Evolutionary conservation across 2,329 filamentous ascomycete genomes (phyloP).

Genomic region (Penicillium sp.): DNA sequence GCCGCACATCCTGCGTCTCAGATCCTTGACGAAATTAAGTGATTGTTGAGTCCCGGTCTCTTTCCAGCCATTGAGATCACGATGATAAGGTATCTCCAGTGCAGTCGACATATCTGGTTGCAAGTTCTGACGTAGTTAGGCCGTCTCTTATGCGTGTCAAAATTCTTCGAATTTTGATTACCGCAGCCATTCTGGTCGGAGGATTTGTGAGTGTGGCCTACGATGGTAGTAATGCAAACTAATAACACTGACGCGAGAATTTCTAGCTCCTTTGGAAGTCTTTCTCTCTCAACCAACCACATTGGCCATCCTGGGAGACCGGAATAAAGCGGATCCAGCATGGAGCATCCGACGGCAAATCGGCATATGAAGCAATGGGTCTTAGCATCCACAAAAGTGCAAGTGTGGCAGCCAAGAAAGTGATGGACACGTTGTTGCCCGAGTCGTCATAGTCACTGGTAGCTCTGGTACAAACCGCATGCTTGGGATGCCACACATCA

Average conservation of each 20-base stretch:
- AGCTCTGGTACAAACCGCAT: conserved; percentile 10
- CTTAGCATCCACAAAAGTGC: not conserved
- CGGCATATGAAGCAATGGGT: not conserved
- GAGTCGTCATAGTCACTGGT: conserved; percentile 10
- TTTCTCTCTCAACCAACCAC: not conserved
- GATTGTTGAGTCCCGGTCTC: not conserved
- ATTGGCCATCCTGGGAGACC: not conserved
- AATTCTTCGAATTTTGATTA: not conserved
- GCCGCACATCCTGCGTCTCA: no score
- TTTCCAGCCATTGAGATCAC: not conserved
- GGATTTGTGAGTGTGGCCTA: not conserved
- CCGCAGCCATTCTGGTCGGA: not conserved
- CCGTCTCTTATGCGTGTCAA: not conserved
- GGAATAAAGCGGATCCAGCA: not conserved
- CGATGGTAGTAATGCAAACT: not conserved
- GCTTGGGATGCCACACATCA: conserved; percentile 9
- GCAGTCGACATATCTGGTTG: not conserved
- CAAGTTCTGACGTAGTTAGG: not conserved
- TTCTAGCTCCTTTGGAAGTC: not conserved
- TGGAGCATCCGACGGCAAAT: not conserved
- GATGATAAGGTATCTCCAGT: not conserved
- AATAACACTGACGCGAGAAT: not conserved
- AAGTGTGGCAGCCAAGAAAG: not conserved
- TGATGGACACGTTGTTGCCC: not conserved
- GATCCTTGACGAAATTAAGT: not conserved